Evolutionary conservation across 371 early-diverging fungal genomes (phyloP).

Genomic region (Lichtheimia corymbifera): DNA sequence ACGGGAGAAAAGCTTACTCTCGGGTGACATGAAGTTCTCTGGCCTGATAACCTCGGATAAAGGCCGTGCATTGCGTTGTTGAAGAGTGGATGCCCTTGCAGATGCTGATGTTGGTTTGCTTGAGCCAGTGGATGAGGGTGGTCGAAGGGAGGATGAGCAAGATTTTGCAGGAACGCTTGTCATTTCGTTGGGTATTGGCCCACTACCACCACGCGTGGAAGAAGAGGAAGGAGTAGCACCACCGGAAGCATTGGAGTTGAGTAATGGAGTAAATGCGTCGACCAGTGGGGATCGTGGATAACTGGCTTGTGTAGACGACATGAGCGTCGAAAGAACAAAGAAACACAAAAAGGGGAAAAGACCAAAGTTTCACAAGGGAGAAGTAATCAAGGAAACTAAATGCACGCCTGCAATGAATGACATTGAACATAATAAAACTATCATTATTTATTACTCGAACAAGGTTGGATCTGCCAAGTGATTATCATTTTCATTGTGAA

Average conservation of each 20-base stretch:
- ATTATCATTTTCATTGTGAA: background rate
- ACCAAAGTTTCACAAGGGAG: background rate
- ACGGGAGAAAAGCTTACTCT: slow-evolving; percentile 25
- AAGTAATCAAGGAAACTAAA: background rate
- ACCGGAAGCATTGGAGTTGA: slow-evolving; percentile 1
- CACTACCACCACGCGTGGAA: slow-evolving; percentile 2
- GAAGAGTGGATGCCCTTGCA: slow-evolving; percentile 6
- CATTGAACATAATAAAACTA: too few species aligned
- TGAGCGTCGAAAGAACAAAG: slow-evolving; percentile 4
- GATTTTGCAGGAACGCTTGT: slow-evolving; percentile 9
- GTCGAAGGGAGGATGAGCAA: slow-evolving; percentile 11
- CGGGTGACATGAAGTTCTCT: slow-evolving; percentile 38
- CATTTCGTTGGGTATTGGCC: background rate
- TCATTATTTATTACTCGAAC: background rate
- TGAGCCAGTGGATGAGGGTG: slow-evolving; percentile 10
- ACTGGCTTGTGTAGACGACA: slow-evolving; percentile 19
- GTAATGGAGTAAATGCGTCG: slow-evolving; percentile 16
- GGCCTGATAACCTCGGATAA: slow-evolving; percentile 44
- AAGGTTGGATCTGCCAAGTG: background rate
- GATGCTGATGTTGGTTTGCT: slow-evolving; percentile 2
- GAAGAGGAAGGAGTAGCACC: slow-evolving; percentile 5
- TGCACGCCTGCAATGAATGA: background rate
- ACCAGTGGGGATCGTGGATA: slow-evolving; percentile 14
- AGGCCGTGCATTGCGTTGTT: slow-evolving; percentile 29
- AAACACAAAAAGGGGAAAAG: slow-evolving; percentile 3